Percentiles rank a stretch among this genome's conserved stretches.
Conservation (phyloP, 495 filamentous ascomycete species). For the Cercophora samala region DNA sequence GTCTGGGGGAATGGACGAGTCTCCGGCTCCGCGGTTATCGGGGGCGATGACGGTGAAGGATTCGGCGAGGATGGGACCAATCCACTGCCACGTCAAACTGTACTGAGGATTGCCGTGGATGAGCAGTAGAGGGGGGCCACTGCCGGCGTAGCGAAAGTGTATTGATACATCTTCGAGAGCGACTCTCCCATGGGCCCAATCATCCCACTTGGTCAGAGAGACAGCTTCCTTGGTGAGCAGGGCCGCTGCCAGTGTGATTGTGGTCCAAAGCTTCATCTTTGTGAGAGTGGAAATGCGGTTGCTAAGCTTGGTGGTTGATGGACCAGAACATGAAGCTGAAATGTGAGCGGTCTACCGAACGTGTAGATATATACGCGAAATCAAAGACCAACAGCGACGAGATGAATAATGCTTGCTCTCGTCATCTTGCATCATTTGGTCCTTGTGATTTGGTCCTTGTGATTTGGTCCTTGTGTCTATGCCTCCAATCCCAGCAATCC, state of each 20-base stretch:
- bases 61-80: slow-evolving; percentile 56
- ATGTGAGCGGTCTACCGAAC: neutral
- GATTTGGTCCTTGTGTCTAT: no score
- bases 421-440: neutral
- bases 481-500: no score
- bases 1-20: slow-evolving; percentile 34
- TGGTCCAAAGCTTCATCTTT: neutral
- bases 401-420: neutral
- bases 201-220: neutral
- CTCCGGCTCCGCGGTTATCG: slow-evolving; percentile 41
- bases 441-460: no score
- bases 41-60: slow-evolving; percentile 49
- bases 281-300: neutral
- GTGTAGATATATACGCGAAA: neutral
- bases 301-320: neutral
- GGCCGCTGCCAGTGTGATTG: neutral
- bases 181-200: slow-evolving; percentile 33
- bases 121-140: slow-evolving; percentile 38
- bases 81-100: slow-evolving; percentile 49
- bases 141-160: slow-evolving; percentile 42
- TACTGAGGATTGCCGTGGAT: slow-evolving; percentile 42
- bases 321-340: neutral
- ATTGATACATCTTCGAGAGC: slow-evolving; percentile 38
- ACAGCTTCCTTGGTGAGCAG: neutral
- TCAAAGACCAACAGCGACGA: neutral